These are phyloP conservation scores for Kwoniella mangroviensis DNA, from an alignment of 768 basidiomycete species.

Conservation along the genomic window DNA sequence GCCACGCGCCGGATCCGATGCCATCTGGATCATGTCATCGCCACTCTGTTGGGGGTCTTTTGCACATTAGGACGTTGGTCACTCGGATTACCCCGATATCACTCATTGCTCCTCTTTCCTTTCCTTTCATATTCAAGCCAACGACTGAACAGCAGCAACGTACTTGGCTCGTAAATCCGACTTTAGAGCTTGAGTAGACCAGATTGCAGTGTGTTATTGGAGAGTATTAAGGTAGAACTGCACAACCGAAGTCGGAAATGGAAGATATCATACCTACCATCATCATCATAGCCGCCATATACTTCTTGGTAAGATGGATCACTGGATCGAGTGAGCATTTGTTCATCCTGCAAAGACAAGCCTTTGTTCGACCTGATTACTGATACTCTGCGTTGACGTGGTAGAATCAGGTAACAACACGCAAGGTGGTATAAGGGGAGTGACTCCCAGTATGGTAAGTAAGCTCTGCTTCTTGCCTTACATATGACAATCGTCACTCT, in stretches of 20 bases:
- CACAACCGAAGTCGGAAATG: constrained; percentile 2
- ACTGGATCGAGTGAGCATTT: constrained; percentile 33
- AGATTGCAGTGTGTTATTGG: too few relatives aligned
- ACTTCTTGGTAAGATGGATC: constrained; percentile 37
- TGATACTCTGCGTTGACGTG: neutral
- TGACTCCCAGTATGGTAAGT: constrained; percentile 43
- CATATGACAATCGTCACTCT: too few relatives aligned
- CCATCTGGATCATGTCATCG: too few relatives aligned
- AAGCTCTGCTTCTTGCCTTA: neutral
- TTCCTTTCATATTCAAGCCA: too few relatives aligned
- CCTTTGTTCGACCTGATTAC: neutral
- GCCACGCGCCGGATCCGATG: too few relatives aligned
- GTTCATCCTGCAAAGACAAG: neutral
- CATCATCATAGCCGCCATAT: constrained; percentile 40
- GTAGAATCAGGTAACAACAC: constrained; percentile 17
- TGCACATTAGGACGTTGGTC: too few relatives aligned
- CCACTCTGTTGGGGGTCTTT: too few relatives aligned
- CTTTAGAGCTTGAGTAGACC: neutral
- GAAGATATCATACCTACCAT: constrained; percentile 46
- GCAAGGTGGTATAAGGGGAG: constrained; percentile 36
- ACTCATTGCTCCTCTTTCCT: too few relatives aligned
- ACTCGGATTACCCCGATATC: too few relatives aligned
- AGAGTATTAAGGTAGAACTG: neutral
- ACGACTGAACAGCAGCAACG: too few relatives aligned
- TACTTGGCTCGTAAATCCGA: neutral